A percentile compares a stretch with the other conserved stretches of the same genome.
phyloP scores from a whole-genome alignment of 2,329 filamentous ascomycete species.

The Huntiella omanensis region DNA sequence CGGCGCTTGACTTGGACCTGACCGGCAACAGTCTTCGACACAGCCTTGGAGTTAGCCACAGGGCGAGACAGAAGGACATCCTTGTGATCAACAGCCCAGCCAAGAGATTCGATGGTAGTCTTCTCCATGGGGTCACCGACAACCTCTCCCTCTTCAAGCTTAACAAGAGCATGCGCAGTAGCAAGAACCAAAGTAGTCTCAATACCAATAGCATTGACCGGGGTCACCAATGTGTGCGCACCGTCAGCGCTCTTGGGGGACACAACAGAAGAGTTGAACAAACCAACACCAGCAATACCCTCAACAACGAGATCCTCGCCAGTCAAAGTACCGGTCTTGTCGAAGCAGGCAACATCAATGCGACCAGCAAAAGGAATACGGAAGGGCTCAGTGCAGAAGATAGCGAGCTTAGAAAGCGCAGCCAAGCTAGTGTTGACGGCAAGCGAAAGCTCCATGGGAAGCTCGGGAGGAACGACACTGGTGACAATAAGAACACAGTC shows the following conservation, averaged over 20 bases:
- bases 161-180: slow-evolving; percentile 87
- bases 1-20: slow-evolving; percentile 86
- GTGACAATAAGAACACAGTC: slow-evolving; percentile 97
- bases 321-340: slow-evolving; percentile 94
- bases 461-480: slow-evolving; percentile 91
- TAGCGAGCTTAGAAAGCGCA: slow-evolving; percentile 83
- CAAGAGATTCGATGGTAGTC: slow-evolving; percentile 72
- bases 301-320: slow-evolving; percentile 95
- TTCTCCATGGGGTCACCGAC: slow-evolving; percentile 99
- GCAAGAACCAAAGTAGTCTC: slow-evolving; percentile 87
- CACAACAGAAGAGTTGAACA: slow-evolving; percentile 43
- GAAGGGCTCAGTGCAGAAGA: slow-evolving; percentile 98
- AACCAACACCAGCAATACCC: slow-evolving; percentile 74
- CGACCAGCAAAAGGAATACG: slow-evolving; percentile 91
- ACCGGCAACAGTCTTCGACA: slow-evolving; percentile 34
- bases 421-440: slow-evolving; percentile 96
- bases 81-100: slow-evolving; percentile 82
- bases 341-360: slow-evolving; percentile 91
- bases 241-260: slow-evolving; percentile 55
- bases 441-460: slow-evolving; percentile 93
- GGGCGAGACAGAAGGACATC: slow-evolving; percentile 61
- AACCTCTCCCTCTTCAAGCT: slow-evolving; percentile 88
- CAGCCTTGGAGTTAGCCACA: slow-evolving; percentile 21
- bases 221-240: slow-evolving; percentile 60
- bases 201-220: slow-evolving; percentile 49